Base-by-base conservation (phyloP, 352 stramenopile genomes). In the Phytophthora parvispora region DNA sequence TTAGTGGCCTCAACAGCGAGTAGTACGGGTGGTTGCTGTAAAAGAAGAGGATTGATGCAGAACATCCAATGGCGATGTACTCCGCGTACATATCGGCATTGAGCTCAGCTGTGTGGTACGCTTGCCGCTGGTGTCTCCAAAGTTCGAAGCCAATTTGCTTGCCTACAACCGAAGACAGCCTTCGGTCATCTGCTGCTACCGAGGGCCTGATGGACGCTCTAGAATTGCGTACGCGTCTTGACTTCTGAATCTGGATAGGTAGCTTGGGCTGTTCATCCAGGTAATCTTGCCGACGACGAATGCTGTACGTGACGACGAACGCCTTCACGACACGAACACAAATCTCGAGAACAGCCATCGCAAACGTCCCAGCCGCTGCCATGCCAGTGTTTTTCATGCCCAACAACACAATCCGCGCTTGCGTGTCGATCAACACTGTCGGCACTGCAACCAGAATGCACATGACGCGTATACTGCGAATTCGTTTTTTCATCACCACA, bases 61-160 rank as follows among this genome's bases (percentile, higher is more conserved):
- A 84, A 27, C 77, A 77, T 5, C 65, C 64, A 50, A 85, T 78
- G 4, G 79, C 77, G 3, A 87, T 82, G 52, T 87, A 87, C 59
- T 86, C 77, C 24, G 72, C 69, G 15, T 68, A 69, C 72, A 86
- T 86, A 45, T 81, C 66, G 18, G 67, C 72, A 31, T 75, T 73
- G 10, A 73, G 50, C 36, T 77, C 69, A 1, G 69, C 63, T 18
- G 64, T 69, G 52, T 77, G 69, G n/a, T 69, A 72, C 0, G 57
- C 56, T 40, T 76, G 63, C 3, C 38, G 64, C 45, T 74, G 63
- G 10, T 67, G 64, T 38, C 65, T 52, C 64, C 64, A 73, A 20
- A 74, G 29, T 8, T 72, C 58, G 48, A 74, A 73, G 3, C 66
- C 69, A 22, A 68, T 29, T 29, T 76, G 56, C 9, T 58, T 65